Evolutionary conservation across 257 asterid genomes (phyloP), one percentile per base, ranked within the genome.

Genomic region (Solanum piurae): DNA sequence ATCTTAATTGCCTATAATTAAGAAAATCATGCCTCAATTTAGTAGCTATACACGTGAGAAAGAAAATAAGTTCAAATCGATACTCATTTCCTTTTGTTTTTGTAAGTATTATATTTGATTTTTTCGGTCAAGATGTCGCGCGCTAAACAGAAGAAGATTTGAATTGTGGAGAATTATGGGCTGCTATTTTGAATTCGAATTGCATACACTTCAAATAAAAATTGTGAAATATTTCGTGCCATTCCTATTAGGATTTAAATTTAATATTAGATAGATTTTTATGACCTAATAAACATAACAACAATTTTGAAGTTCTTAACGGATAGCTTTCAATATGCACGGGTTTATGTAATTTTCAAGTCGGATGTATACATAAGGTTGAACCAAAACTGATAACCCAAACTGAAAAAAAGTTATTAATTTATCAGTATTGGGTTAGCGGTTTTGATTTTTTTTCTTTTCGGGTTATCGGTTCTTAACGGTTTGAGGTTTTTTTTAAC

Each of bases 341-440:
- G 8, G 16, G 34, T 66, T 62, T 3, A 5, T 49, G 21, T 49
- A 14, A 49, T 49, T 49, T 49, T 8, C 7, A 52, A 52, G n/a
- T 52, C 10, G 9, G 64, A 55, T 42, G 49, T 42, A 42, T 42
- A 42, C 49, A 42, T 10, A 42, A 5, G 49, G 13, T 42, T 0
- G 49, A 42, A 10, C 13, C 5, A 1, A 42, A 11, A 42, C 0
- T 0, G 4, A 42, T 42, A 42, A 10, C 10, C 0, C 49, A 5
- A 42, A 42, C 49, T 10, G 49, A 10, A 42, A 42, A 42, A 42
- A 42, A 10, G 3, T 42, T 42, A 42, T 42, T 42, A 3, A 13
- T 42, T 42, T 42, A 42, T 42, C 2, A 42, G 5, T 42, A 42
- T 42, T 42, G 49, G 49, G 5, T 42, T 42, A 10, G 5, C 34